phyloP scores from a whole-genome alignment of 129 eudicot genomes.

The Lactuca saligna region DNA sequence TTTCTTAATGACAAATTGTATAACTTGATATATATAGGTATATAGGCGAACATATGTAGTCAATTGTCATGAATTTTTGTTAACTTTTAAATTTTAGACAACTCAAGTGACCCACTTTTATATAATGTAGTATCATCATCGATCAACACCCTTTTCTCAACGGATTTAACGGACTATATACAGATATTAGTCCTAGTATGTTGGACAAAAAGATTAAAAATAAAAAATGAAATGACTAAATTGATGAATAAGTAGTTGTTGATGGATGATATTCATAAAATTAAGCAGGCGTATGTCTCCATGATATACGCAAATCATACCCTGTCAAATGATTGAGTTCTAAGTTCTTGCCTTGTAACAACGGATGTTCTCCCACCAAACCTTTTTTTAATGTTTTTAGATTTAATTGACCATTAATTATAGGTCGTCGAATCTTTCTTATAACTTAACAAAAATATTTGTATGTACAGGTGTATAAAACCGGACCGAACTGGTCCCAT shows the following conservation, averaged over 20 bases:
- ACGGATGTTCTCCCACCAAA: conserved; percentile 21
- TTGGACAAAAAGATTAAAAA: not conserved
- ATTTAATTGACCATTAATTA: conserved; percentile 14
- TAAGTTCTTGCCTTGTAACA: conserved; percentile 5
- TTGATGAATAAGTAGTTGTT: not conserved
- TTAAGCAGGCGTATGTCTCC: conserved; percentile 21
- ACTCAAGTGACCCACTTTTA: too few relatives aligned
- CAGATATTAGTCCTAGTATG: not conserved
- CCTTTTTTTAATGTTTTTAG: not conserved
- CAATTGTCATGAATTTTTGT: too few relatives aligned
- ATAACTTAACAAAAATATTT: not conserved
- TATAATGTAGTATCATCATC: too few relatives aligned
- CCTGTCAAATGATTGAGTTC: conserved; percentile 36
- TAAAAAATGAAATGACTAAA: not conserved
- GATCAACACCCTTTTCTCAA: too few relatives aligned
- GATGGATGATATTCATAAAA: conserved; percentile 1
- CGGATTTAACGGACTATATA: too few relatives aligned
- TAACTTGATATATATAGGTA: too few relatives aligned
- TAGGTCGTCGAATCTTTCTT: conserved; percentile 38
- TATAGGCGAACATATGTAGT: too few relatives aligned
- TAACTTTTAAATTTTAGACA: too few relatives aligned
- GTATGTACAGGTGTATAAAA: too few relatives aligned
- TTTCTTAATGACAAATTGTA: not conserved
- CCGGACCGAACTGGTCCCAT: too few relatives aligned
- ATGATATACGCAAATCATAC: conserved; percentile 29